Percentiles rank a stretch among this genome's conserved stretches.
Conservation (phyloP, 2,329 filamentous ascomycete species). For the Botrytis tulipae region DNA sequence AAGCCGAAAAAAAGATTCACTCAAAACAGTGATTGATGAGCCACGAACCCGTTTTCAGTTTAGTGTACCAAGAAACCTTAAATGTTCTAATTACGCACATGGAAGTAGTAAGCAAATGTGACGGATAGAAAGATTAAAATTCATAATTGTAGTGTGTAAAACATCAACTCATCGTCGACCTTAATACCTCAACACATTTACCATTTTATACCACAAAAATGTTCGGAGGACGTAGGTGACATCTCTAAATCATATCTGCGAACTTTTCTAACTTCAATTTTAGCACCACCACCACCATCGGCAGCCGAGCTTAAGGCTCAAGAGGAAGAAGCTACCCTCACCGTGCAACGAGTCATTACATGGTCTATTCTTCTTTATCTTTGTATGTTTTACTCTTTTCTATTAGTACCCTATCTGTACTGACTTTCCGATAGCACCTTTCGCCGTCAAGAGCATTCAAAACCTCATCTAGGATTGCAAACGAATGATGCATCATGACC, state of each 20-base stretch:
- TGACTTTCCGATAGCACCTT: conserved; percentile 47
- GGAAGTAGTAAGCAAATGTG: conserved; percentile 1
- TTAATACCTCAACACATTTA: conserved; percentile 14
- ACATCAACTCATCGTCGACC: conserved; percentile 8
- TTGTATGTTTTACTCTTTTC: conserved; percentile 54
- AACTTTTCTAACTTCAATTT: conserved; percentile 17
- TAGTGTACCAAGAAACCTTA: conserved; percentile 1
- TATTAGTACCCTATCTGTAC: conserved; percentile 12
- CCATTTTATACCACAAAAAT: conserved; percentile 43
- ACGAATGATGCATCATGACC: conserved; percentile 3
- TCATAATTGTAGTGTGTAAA: conserved; percentile 14
- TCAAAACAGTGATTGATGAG: not conserved
- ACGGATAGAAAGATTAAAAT: conserved; percentile 11
- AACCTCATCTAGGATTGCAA: conserved; percentile 46
- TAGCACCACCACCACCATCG: conserved; percentile 64
- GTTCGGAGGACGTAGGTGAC: conserved; percentile 60
- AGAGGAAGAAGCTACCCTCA: conserved; percentile 65
- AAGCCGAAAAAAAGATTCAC: not conserved
- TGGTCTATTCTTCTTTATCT: conserved; percentile 71
- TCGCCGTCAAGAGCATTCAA: conserved; percentile 52
- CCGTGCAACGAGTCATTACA: conserved; percentile 64
- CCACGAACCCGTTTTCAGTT: not conserved
- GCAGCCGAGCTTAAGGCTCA: conserved; percentile 67
- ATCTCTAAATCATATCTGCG: not conserved
- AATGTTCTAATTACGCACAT: conserved; percentile 6